Evolutionary conservation across 129 eudicot species (phyloP), one percentile per base, ranked within the genome.

Genomic region (Escallonia rubra): DNA sequence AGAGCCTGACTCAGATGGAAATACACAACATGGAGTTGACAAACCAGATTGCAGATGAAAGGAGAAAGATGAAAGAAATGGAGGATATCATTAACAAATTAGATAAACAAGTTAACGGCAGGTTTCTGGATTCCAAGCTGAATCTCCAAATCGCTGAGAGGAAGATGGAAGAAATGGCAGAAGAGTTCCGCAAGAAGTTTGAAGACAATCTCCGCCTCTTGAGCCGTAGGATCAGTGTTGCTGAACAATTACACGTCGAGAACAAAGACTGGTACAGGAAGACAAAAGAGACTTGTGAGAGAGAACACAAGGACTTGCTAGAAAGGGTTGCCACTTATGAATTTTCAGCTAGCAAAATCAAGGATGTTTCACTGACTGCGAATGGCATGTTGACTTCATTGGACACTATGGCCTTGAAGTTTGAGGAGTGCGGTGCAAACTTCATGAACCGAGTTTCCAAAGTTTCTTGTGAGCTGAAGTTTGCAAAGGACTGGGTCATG

Each of bases 231-330:
- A 89, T 93, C 60, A 77, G 86, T 5, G 96, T 93, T 10, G 95
- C 99, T 0, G 99, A 93, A 57, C 95, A 89, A 46, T 70, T 93
- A 5, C 95, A 93, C 7, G 70, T 64, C 6, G 99, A 93, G 74
- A 79, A 64, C 39, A 82, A 74, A 57, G 99, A 89, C 0, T 85
- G 83, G 82, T 85, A 68, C 74, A 43, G 54, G 39, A 79, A 83
- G 48, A 82, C 82, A 5, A 76, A 63, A 75, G 86, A 80, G 14
- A 67, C 69, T 15, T 75, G 73, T 23, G 91, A 76, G 68, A 75
- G 81, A 81, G 85, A 81, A 42, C 76, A 61, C 52, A 70, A 54
- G 51, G 83, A 81, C 5, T 65, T 80, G 42, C 67, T 63, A 43
- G 75, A 62, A 10, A 61, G 55, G n/a, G 60, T 59, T 12, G 57